phyloP scores from a whole-genome alignment of 305 asterid species.

The Euphrasia arctica region DNA sequence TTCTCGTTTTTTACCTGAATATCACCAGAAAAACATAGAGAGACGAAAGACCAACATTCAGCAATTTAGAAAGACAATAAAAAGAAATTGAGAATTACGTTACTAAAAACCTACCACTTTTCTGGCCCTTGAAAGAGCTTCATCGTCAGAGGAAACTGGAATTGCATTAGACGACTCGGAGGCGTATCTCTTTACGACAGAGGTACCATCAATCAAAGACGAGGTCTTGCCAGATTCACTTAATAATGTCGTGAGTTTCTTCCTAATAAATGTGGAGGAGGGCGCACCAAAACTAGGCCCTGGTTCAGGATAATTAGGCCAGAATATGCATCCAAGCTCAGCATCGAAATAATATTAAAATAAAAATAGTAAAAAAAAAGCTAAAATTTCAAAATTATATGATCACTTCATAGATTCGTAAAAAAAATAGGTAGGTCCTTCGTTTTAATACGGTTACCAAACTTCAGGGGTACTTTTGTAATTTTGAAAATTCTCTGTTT shows the following conservation, averaged over 20 bases:
- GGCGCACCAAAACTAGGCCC: constrained; percentile 90
- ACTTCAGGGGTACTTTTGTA: no score
- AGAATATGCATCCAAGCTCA: constrained; percentile 9
- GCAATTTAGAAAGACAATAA: not conserved
- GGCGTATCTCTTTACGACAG: constrained; percentile 75
- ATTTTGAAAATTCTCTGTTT: not conserved
- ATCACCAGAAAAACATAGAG: constrained; percentile 5
- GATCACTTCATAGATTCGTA: no score
- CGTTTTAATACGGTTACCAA: no score
- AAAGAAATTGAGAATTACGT: not conserved
- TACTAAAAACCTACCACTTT: constrained; percentile 60
- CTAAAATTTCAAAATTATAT: not conserved
- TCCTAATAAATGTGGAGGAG: constrained; percentile 51
- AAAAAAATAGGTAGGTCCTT: no score
- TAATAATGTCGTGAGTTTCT: constrained; percentile 72
- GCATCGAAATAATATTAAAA: not conserved
- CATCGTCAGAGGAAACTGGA: constrained; percentile 79
- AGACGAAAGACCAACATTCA: not conserved
- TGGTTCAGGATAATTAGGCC: constrained; percentile 29
- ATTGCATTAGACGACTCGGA: constrained; percentile 75
- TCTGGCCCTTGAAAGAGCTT: constrained; percentile 77
- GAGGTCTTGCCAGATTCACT: constrained; percentile 76
- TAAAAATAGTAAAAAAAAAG: no score
- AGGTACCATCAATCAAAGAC: constrained; percentile 60
- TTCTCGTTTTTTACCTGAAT: constrained; percentile 61